Evolutionary conservation across 257 asterid genomes (phyloP).

Genomic region (Salvia splendens): DNA sequence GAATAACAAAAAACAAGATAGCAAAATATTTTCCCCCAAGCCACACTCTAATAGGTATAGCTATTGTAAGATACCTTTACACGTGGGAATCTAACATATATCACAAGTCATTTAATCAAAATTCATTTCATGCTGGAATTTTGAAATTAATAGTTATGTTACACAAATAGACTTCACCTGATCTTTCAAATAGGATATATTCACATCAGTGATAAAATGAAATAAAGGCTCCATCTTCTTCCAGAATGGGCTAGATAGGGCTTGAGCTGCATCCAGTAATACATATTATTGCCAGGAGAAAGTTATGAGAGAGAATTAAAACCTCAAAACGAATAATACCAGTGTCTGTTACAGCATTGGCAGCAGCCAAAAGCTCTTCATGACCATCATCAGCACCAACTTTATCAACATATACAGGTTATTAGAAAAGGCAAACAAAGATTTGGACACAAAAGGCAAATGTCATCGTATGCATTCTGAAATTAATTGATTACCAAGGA

Average conservation of each 20-base stretch:
- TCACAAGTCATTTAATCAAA: slow-evolving; percentile 11
- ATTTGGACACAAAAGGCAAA: slow-evolving; percentile 14
- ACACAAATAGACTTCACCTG: slow-evolving; percentile 54
- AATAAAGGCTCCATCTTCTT: slow-evolving; percentile 75
- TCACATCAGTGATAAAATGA: slow-evolving; percentile 68
- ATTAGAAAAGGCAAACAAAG: slow-evolving; percentile 17
- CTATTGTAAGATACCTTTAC: slow-evolving; percentile 8
- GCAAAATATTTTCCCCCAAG: neutral
- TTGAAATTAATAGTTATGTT: slow-evolving; percentile 24
- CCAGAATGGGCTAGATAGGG: slow-evolving; percentile 80
- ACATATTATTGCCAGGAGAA: slow-evolving; percentile 36
- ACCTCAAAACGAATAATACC: slow-evolving; percentile 50
- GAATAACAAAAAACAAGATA: neutral
- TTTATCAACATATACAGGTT: slow-evolving; percentile 31
- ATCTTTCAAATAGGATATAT: slow-evolving; percentile 62
- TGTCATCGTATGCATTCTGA: slow-evolving; percentile 23
- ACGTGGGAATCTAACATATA: slow-evolving; percentile 9
- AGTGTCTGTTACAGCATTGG: slow-evolving; percentile 71
- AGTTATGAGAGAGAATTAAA: slow-evolving; percentile 28
- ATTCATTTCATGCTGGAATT: slow-evolving; percentile 21
- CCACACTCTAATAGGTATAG: neutral
- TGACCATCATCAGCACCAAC: slow-evolving; percentile 88
- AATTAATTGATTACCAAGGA: slow-evolving; percentile 56
- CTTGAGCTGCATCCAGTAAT: slow-evolving; percentile 59
- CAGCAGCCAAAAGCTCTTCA: slow-evolving; percentile 91